phyloP scores from a whole-genome alignment of 371 early-diverging fungal genomes.

The Rhizomucor miehei region DNA sequence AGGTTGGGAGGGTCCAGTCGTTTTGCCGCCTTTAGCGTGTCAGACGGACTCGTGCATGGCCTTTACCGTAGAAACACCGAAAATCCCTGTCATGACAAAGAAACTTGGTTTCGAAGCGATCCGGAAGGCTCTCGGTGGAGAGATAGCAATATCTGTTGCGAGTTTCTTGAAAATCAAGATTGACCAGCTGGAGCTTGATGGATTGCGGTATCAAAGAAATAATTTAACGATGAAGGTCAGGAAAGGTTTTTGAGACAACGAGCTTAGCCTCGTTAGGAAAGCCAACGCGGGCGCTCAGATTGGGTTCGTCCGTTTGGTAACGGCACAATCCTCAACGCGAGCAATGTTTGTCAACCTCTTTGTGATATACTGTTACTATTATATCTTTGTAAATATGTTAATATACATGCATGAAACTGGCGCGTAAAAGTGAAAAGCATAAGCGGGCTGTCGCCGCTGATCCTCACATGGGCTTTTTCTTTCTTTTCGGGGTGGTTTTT shows the following conservation, averaged over 20 bases:
- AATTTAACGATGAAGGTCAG: constrained; percentile 41
- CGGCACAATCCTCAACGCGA: too few species aligned
- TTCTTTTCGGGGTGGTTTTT: not conserved
- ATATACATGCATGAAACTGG: too few species aligned
- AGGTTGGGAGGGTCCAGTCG: constrained; percentile 22
- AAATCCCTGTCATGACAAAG: constrained; percentile 38
- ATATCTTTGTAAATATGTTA: too few species aligned
- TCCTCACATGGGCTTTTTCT: not conserved
- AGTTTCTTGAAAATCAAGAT: constrained; percentile 34
- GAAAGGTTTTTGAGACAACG: constrained; percentile 30
- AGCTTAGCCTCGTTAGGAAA: constrained; percentile 6
- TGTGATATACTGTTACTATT: too few species aligned
- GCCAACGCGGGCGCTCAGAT: constrained; percentile 1
- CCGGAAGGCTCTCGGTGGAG: constrained; percentile 36
- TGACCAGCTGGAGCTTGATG: constrained; percentile 24
- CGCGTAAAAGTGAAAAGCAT: too few species aligned
- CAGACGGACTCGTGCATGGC: constrained; percentile 17
- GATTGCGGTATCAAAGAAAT: constrained; percentile 28
- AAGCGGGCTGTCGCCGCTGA: too few species aligned
- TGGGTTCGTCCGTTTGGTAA: too few species aligned
- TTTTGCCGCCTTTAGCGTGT: constrained; percentile 16
- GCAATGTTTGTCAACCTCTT: too few species aligned
- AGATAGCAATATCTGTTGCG: constrained; percentile 33
- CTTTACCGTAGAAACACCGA: constrained; percentile 28
- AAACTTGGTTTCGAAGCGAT: constrained; percentile 39